Conservation (phyloP, 768 basidiomycete genomes). For the Serendipita sp. region DNA sequence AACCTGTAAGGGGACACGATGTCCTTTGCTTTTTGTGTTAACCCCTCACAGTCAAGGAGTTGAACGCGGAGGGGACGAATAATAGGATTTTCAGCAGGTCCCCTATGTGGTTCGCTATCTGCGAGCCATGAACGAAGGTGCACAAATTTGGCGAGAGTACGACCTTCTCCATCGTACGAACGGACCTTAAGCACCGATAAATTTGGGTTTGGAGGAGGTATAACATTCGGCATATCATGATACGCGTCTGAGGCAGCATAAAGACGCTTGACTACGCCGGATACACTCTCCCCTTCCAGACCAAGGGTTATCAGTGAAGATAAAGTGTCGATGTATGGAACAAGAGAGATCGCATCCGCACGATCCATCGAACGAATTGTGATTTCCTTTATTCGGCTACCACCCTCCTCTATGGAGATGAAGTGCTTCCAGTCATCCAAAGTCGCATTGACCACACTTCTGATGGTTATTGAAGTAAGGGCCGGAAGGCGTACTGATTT, state of each 20-base stretch:
- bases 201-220: not conserved
- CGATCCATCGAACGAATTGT: not conserved
- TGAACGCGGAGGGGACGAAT: too few species aligned
- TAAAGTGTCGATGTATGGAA: not conserved
- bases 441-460: not conserved
- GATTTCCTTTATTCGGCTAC: not conserved
- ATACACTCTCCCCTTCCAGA: not conserved
- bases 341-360: not conserved
- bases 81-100: too few species aligned
- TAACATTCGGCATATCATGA: not conserved
- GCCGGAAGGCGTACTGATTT: not conserved
- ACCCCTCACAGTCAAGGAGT: too few species aligned
- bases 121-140: not conserved
- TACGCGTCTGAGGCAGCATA: not conserved
- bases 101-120: not conserved
- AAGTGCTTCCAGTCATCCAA: not conserved
- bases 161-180: not conserved
- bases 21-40: too few species aligned
- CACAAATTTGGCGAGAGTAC: not conserved
- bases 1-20: too few species aligned
- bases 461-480: not conserved
- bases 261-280: not conserved
- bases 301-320: not conserved
- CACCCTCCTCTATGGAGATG: not conserved
- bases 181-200: not conserved